These are phyloP conservation scores for Solanum piurae DNA, from an alignment of 257 asterid species.

Conservation along the genomic window DNA sequence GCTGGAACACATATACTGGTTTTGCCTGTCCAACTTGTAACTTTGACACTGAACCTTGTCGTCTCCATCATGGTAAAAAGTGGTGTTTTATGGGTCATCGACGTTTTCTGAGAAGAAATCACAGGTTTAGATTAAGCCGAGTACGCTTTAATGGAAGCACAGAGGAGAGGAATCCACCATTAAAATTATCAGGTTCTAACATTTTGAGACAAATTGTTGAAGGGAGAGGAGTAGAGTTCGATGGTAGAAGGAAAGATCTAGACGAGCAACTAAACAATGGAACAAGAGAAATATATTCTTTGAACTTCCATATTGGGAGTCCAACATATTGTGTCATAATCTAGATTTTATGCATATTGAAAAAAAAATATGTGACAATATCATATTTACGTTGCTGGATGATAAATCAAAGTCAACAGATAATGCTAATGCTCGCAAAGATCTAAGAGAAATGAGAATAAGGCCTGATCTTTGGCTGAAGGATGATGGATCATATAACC, in stretches of 20 bases:
- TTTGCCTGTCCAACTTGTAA: neutral
- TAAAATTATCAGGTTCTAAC: neutral
- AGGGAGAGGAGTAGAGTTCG: neutral
- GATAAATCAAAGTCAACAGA: neutral
- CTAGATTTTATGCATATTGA: neutral
- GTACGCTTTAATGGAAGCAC: neutral
- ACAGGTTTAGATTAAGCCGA: neutral
- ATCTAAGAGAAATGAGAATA: neutral
- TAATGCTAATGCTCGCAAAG: neutral
- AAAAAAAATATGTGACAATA: neutral
- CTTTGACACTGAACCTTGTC: neutral
- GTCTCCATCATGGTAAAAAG: neutral
- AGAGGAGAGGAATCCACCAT: neutral
- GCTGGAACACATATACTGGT: neutral
- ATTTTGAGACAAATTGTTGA: neutral
- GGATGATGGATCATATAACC: neutral
- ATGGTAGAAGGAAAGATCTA: no score
- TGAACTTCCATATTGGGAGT: neutral
- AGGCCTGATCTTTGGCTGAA: neutral
- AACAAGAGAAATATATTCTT: neutral
- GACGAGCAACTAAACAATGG: neutral
- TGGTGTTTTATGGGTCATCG: neutral
- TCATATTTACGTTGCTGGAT: neutral
- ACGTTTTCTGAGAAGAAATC: neutral
- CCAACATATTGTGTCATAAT: neutral